Conservation (phyloP, 768 basidiomycete species). For the Amanita inopinata region DNA sequence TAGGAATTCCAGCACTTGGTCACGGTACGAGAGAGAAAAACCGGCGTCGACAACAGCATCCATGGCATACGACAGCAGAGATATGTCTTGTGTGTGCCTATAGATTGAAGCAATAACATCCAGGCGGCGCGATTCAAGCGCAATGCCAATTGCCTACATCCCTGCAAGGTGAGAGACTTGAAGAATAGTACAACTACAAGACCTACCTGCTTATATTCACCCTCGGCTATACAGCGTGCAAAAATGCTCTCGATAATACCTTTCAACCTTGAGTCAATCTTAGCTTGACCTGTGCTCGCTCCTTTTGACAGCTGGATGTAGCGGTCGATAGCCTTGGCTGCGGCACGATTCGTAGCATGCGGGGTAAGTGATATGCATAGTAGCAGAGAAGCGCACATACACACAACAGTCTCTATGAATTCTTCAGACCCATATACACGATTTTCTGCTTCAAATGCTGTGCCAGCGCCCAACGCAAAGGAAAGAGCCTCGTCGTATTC, state of each 20-base stretch:
- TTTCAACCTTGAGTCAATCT: constrained; percentile 74
- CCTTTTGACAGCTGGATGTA: constrained; percentile 64
- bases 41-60: constrained; percentile 86
- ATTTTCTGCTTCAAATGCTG: constrained; percentile 72
- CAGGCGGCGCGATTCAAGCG: constrained; percentile 81
- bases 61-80: constrained; percentile 83
- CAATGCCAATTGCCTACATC: constrained; percentile 83
- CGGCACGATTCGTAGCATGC: constrained; percentile 6
- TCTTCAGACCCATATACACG: constrained; percentile 60
- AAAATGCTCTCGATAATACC: constrained; percentile 87
- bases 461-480: constrained; percentile 87
- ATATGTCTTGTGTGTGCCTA: constrained; percentile 60
- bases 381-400: constrained; percentile 38
- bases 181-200: constrained; percentile 1
- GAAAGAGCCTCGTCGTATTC: constrained; percentile 93
- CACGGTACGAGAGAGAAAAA: constrained; percentile 77
- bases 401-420: constrained; percentile 90
- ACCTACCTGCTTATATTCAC: constrained; percentile 82
- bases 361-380: constrained; percentile 1
- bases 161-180: constrained; percentile 9
- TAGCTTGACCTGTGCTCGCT: constrained; percentile 49
- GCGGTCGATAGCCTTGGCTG: constrained; percentile 93
- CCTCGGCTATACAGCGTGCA: constrained; percentile 72
- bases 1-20: constrained; percentile 69
- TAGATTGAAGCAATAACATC: constrained; percentile 81